A percentile compares a stretch with the other conserved stretches of the same genome.
These are phyloP conservation scores for Microbotryum saponariae DNA, from an alignment of 1,284 basidiomycete genomes.

Conservation along the genomic window DNA sequence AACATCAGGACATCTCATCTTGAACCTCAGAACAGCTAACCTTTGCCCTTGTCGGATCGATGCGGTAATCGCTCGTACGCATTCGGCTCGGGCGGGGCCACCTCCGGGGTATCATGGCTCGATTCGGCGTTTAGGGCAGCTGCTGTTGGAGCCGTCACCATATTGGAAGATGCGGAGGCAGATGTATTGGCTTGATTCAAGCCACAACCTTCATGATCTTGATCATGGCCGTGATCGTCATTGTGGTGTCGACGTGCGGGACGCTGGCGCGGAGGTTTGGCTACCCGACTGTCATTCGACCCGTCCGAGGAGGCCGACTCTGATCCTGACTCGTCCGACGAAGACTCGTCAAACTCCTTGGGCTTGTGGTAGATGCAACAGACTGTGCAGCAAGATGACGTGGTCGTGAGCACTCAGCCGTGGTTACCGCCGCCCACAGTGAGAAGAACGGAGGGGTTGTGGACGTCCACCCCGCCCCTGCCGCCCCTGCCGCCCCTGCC, in stretches of 20 bases:
- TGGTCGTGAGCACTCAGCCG: neutral
- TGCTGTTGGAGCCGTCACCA: slow-evolving; percentile 1
- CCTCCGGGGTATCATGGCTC: neutral
- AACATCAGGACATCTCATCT: no score
- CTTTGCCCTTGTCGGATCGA: slow-evolving; percentile 17
- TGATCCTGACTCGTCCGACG: slow-evolving; percentile 48
- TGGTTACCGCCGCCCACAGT: neutral
- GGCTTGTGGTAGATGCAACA: slow-evolving; percentile 85
- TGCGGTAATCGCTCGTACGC: slow-evolving; percentile 22
- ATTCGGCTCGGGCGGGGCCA: slow-evolving; percentile 12
- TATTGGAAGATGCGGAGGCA: neutral
- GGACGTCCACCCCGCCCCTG: neutral
- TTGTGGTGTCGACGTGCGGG: slow-evolving; percentile 1
- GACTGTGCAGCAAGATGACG: slow-evolving; percentile 48
- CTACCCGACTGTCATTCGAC: slow-evolving; percentile 17
- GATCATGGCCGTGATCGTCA: slow-evolving; percentile 6
- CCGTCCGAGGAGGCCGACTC: slow-evolving; percentile 37
- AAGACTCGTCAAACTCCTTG: slow-evolving; percentile 47
- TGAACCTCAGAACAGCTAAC: neutral
- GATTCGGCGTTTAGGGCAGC: neutral
- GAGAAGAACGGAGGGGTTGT: no score
- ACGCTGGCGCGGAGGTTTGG: neutral
- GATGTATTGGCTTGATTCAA: neutral
- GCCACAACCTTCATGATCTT: neutral
- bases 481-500: no score